phyloP scores from a whole-genome alignment of 139 green algal genomes.

The Protoeuglena noctilucae region DNA sequence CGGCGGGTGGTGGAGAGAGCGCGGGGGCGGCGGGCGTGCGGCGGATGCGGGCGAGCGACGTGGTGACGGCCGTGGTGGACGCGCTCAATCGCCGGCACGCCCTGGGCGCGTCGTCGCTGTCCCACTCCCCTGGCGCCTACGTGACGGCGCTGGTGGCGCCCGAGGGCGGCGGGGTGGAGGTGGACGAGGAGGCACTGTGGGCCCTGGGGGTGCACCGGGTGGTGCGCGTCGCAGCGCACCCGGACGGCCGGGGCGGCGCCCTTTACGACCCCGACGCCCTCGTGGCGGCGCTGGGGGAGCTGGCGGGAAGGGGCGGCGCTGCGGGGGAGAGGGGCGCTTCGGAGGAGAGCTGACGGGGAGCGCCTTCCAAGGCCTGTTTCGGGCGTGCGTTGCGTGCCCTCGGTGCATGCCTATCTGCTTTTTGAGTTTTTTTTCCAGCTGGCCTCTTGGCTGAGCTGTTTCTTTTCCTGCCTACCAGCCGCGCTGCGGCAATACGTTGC shows the following conservation, averaged over 20 bases:
- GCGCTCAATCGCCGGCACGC: constrained; percentile 11
- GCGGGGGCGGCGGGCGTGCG: background rate
- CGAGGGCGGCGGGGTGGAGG: constrained; percentile 28
- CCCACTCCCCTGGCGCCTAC: constrained; percentile 39
- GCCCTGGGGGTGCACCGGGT: constrained; percentile 43
- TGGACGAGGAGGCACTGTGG: constrained; percentile 33
- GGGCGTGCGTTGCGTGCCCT: too few relatives aligned
- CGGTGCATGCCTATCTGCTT: too few relatives aligned
- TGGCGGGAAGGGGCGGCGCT: constrained; percentile 25
- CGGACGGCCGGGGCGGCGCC: constrained; percentile 8
- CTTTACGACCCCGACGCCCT: constrained; percentile 50
- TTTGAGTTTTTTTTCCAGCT: too few relatives aligned
- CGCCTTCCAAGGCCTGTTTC: too few relatives aligned
- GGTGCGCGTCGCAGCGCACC: constrained; percentile 31
- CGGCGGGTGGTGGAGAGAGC: background rate
- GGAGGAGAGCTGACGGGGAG: constrained; percentile 1
- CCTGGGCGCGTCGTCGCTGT: constrained; percentile 20
- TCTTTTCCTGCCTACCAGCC: too few relatives aligned
- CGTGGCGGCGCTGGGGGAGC: constrained; percentile 33
- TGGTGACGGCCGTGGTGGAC: background rate
- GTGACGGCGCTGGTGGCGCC: constrained; percentile 60
- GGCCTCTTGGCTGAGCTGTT: too few relatives aligned
- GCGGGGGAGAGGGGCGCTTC: background rate
- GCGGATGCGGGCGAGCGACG: background rate
- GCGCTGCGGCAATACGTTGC: too few relatives aligned